phyloP scores from a whole-genome alignment of 257 asterid species.

The Solanum peruvianum region DNA sequence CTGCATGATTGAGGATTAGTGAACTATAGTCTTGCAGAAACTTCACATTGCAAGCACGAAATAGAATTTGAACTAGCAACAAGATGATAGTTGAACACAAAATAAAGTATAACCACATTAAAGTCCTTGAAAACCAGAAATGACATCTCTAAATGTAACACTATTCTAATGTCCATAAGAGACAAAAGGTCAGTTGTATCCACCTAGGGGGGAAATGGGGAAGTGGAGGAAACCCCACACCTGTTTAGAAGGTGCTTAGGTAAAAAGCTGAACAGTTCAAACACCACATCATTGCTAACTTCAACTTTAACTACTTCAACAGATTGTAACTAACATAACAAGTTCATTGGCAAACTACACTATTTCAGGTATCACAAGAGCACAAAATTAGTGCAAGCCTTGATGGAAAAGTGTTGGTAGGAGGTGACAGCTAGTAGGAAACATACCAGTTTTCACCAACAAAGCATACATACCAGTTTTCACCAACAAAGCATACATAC shows the following conservation, averaged over 20 bases:
- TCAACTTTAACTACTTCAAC: not conserved
- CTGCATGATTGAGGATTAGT: conserved; percentile 22
- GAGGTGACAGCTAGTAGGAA: no score
- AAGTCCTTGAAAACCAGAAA: not conserved
- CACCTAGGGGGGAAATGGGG: not conserved
- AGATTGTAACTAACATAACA: not conserved
- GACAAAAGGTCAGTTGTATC: not conserved
- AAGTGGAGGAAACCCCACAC: not conserved
- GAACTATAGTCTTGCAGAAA: not conserved
- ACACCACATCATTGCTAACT: not conserved
- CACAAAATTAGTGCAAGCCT: no score
- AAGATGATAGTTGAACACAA: not conserved
- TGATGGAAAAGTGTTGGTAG: no score
- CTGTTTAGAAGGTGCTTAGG: not conserved
- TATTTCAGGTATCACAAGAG: not conserved
- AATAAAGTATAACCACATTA: not conserved
- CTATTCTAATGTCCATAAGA: not conserved
- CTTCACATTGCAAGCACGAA: not conserved
- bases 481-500: not conserved
- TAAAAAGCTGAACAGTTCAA: not conserved
- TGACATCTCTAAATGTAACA: not conserved
- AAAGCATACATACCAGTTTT: no score
- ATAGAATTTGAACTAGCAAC: not conserved
- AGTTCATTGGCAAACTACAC: not conserved
- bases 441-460: no score